A percentile compares a stretch with the other conserved stretches of the same genome.
Conservation (phyloP, 106 monocot species). For the Dendrobium nobile region DNA sequence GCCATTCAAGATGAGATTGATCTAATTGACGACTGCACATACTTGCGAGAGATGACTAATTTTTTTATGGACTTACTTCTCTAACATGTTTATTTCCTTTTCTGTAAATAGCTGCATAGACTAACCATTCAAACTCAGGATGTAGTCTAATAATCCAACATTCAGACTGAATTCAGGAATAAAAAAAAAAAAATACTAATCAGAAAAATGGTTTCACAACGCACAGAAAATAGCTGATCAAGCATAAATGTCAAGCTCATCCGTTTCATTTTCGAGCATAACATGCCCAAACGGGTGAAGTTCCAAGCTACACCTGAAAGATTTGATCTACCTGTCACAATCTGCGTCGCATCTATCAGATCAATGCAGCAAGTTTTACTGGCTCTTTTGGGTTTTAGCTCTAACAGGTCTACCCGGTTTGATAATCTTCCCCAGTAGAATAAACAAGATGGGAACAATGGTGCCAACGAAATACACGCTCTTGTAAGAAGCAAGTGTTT, state of each 20-base stretch:
- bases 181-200: background rate
- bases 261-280: background rate
- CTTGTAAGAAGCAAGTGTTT: constrained; percentile 69
- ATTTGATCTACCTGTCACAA: background rate
- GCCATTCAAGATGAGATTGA: too few relatives aligned
- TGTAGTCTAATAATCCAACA: background rate
- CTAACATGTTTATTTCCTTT: too few relatives aligned
- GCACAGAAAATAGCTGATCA: background rate
- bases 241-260: background rate
- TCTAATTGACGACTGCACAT: too few relatives aligned
- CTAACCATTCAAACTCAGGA: too few relatives aligned
- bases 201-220: background rate
- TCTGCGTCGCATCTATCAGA: background rate
- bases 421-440: constrained; percentile 62
- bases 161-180: background rate
- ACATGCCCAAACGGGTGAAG: background rate
- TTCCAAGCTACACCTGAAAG: background rate
- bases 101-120: too few relatives aligned
- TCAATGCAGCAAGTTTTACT: constrained; percentile 15
- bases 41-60: too few relatives aligned
- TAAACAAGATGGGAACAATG: constrained; percentile 64
- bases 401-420: constrained; percentile 56
- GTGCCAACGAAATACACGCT: constrained; percentile 90
- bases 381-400: constrained; percentile 52
- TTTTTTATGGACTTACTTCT: too few relatives aligned